Evolutionary conservation across 2,329 filamentous ascomycete genomes (phyloP).

Genomic region (Neopestalotiopsis clavispora): DNA sequence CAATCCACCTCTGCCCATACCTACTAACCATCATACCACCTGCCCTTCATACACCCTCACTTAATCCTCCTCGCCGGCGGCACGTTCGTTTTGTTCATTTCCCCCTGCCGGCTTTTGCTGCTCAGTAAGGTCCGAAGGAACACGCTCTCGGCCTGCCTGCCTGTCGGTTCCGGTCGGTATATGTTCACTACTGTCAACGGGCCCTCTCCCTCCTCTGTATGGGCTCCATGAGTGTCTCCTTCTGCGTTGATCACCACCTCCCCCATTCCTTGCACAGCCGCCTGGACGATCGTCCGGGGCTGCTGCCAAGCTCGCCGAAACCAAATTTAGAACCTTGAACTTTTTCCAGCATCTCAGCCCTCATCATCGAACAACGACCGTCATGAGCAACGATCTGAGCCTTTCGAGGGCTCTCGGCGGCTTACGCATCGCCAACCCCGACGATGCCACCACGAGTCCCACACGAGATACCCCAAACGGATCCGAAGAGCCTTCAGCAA

Average conservation of each 20-base stretch:
- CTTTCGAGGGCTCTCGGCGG: slow-evolving; percentile 92
- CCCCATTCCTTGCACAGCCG: not conserved
- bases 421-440: slow-evolving; percentile 94
- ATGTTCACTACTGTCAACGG: not conserved
- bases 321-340: slow-evolving; percentile 17
- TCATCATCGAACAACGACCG: slow-evolving; percentile 16
- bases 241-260: not conserved
- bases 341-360: slow-evolving; percentile 13
- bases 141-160: not conserved
- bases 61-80: not conserved
- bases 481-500: slow-evolving; percentile 29
- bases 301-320: not conserved
- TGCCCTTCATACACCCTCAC: not conserved
- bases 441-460: slow-evolving; percentile 62
- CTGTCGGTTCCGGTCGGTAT: not conserved
- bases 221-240: slow-evolving; percentile 7
- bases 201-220: not conserved
- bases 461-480: slow-evolving; percentile 37
- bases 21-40: not conserved
- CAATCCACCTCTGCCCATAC: not conserved
- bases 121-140: not conserved
- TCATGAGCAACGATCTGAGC: slow-evolving; percentile 91
- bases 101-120: not conserved
- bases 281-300: not conserved
- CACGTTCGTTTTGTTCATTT: not conserved